Evolutionary conservation across 2,329 filamentous ascomycete genomes (phyloP).

Genomic region (Talaromyces sp.): DNA sequence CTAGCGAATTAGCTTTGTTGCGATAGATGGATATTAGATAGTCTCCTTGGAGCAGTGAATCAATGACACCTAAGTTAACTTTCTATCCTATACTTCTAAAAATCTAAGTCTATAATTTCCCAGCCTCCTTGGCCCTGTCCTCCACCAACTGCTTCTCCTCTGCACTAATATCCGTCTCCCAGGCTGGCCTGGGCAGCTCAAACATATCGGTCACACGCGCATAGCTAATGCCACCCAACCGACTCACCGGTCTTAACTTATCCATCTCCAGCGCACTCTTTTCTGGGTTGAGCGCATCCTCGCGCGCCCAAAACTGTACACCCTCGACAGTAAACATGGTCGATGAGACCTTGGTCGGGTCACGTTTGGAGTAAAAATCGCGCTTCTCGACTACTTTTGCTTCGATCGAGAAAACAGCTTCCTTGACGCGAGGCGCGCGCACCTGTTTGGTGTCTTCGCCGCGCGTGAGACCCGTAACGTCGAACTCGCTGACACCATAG

Average conservation of each 20-base stretch:
- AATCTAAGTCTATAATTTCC: not conserved
- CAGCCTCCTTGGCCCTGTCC: not conserved
- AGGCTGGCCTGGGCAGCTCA: slow-evolving; percentile 57
- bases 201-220: slow-evolving; percentile 59
- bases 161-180: not conserved
- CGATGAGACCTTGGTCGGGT: slow-evolving; percentile 64
- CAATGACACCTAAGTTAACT: not conserved
- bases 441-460: slow-evolving; percentile 60
- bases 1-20: not conserved
- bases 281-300: slow-evolving; percentile 75
- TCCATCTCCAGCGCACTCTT: slow-evolving; percentile 65
- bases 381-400: slow-evolving; percentile 63
- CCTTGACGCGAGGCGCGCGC: slow-evolving; percentile 62
- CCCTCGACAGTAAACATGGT: slow-evolving; percentile 72
- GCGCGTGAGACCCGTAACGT: slow-evolving; percentile 61
- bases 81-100: too few relatives aligned
- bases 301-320: slow-evolving; percentile 73
- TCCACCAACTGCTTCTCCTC: not conserved
- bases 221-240: slow-evolving; percentile 79
- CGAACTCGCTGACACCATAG: slow-evolving; percentile 69
- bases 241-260: slow-evolving; percentile 60
- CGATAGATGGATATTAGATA: not conserved
- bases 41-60: not conserved
- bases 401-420: slow-evolving; percentile 75
- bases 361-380: slow-evolving; percentile 67